These are phyloP conservation scores for Termitomyces sp. DNA, from an alignment of 768 basidiomycete species.

Conservation along the genomic window DNA sequence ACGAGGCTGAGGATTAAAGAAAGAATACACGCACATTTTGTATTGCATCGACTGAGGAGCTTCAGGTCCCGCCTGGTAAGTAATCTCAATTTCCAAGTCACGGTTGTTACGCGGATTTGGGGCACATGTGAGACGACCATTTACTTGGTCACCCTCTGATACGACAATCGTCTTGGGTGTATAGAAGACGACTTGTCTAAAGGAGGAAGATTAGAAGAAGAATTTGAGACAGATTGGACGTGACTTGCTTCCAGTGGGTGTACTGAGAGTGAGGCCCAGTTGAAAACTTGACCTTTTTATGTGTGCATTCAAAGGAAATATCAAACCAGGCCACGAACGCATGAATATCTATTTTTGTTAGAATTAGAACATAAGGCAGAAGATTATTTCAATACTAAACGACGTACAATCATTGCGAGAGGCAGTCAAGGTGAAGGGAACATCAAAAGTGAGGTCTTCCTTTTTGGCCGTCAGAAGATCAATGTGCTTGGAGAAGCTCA, in stretches of 20 bases:
- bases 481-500: constrained; percentile 54
- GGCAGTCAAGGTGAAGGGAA: constrained; percentile 72
- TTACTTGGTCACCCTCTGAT: constrained; percentile 63
- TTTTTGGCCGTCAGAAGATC: constrained; percentile 89
- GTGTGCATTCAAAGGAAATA: constrained; percentile 90
- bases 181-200: constrained; percentile 96
- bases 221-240: background rate
- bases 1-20: constrained; percentile 9
- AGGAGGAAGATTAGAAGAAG: background rate
- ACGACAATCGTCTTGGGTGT: constrained; percentile 75
- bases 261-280: constrained; percentile 97
- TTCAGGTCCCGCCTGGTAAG: constrained; percentile 48
- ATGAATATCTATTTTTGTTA: constrained; percentile 64
- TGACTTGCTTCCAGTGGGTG: constrained; percentile 90
- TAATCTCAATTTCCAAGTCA: constrained; percentile 86
- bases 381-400: background rate
- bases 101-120: constrained; percentile 93
- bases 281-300: constrained; percentile 93
- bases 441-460: constrained; percentile 86
- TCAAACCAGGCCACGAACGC: constrained; percentile 99
- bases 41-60: constrained; percentile 49
- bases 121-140: constrained; percentile 67
- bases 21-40: constrained; percentile 73
- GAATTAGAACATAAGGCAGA: background rate
- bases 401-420: constrained; percentile 90